phyloP scores from a whole-genome alignment of 139 green algal species.

The Trebouxia sp. region DNA sequence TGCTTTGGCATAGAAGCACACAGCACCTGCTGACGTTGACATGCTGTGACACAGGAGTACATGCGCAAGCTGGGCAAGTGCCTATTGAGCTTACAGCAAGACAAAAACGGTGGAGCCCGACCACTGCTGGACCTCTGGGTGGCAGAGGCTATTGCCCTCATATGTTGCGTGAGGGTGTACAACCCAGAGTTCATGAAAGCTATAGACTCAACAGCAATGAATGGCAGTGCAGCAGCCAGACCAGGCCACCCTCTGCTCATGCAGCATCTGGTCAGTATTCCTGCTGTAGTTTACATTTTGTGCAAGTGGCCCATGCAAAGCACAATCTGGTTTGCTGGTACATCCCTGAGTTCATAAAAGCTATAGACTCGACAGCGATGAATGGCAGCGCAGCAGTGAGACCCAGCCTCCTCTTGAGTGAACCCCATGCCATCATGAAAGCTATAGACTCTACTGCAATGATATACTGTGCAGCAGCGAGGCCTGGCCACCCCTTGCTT shows the following conservation, averaged over 20 bases:
- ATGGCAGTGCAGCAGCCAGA: not conserved
- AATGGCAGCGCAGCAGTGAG: too few species aligned
- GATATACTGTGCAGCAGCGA: not conserved
- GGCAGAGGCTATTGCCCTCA: not conserved
- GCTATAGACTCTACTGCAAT: slow-evolving; percentile 6
- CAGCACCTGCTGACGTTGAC: too few species aligned
- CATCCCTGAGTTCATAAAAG: not conserved
- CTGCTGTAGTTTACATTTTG: not conserved
- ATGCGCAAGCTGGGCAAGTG: slow-evolving; percentile 22
- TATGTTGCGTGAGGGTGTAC: slow-evolving; percentile 16
- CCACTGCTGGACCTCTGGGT: slow-evolving; percentile 5
- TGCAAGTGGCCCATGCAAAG: too few species aligned
- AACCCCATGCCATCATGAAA: too few species aligned
- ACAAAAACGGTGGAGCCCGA: not conserved
- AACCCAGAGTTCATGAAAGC: slow-evolving; percentile 3
- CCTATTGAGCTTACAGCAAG: slow-evolving; percentile 2
- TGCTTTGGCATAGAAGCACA: too few species aligned
- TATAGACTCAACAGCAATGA: slow-evolving; percentile 12
- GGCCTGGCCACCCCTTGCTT: not conserved
- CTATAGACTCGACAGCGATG: too few species aligned
- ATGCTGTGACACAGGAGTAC: too few species aligned
- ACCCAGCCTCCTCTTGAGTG: too few species aligned
- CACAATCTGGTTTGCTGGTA: not conserved
- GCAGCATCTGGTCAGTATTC: not conserved
- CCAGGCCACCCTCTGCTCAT: not conserved